Base-by-base conservation (phyloP, 2,329 filamentous ascomycete genomes). In the Stagonosporopsis cucurbitacearum region DNA sequence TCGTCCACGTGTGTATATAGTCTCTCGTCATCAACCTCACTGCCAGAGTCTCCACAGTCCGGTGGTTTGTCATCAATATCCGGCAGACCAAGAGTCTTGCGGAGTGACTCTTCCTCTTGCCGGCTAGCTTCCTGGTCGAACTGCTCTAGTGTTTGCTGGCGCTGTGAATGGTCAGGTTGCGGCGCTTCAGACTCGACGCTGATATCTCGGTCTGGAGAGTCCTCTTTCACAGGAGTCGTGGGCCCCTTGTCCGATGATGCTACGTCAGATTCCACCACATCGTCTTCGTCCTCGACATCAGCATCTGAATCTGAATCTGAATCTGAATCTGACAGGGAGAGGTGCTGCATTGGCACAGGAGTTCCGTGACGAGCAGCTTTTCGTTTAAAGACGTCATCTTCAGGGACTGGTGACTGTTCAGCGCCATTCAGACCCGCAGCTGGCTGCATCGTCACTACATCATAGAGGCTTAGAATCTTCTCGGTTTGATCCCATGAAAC, bases 111-210 rank as follows among this genome's bases (percentile, higher is more conserved):
- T 63, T 86, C 82, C 62, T 83, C 81, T 19, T 66, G 60, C 39
- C 60, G 70, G 55, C 78, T 80, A 11, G 71, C 69, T 59, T 78
- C 63, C 35, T 71, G 70, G 64, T 87, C 85, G 22, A 83, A 65
- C 1, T 69, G 65, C 50, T 84, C 80, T 19, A 72, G 6, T 1
- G 47, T 47, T 8, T 68, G 22, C 50, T 15, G 41, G 19, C 6
- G 19, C 9, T 6, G 50, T 2, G 26, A 2, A n/a, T 12, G 17
- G 3, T 8, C 9, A n/a, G n/a, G 5, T 12, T n/a, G 35, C 13
- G 15, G 41, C n/a, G 42, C 30, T 32, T 20, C 22, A 9, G 41
- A 48, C 19, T 57, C 49, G 9, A 40, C 12, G 39, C 51, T 62
- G 8, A 53, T 20, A 11, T 53, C 40, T 4, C 40, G 54, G n/a